These are phyloP conservation scores for Digitaria exilis DNA, from an alignment of 202 grass and related monocot genomes.

Conservation along the genomic window DNA sequence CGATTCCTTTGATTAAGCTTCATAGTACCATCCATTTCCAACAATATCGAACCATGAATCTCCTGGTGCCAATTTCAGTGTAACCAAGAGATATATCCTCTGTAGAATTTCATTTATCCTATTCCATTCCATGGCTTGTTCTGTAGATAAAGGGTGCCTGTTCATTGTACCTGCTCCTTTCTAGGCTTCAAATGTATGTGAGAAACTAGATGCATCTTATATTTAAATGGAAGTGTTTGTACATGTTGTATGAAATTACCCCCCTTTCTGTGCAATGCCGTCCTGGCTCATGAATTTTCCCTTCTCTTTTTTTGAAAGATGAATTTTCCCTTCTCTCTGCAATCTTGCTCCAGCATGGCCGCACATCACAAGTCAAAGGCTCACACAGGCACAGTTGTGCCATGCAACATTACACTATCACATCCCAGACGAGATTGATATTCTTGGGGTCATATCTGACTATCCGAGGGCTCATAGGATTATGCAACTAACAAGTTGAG, in stretches of 20 bases:
- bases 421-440: not conserved
- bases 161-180: slow-evolving; percentile 29
- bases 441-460: not conserved
- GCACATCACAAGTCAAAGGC: not conserved
- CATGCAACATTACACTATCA: not conserved
- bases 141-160: slow-evolving; percentile 35
- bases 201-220: slow-evolving; percentile 36
- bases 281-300: not conserved
- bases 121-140: slow-evolving; percentile 39
- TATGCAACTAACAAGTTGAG: not conserved
- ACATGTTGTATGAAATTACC: not conserved
- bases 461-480: not conserved
- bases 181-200: slow-evolving; percentile 44
- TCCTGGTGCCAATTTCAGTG: slow-evolving; percentile 42
- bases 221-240: slow-evolving; percentile 44
- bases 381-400: not conserved
- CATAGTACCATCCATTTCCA: not conserved
- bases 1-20: slow-evolving; percentile 34
- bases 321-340: not conserved
- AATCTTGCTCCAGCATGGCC: not conserved
- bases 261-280: not conserved
- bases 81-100: slow-evolving; percentile 34
- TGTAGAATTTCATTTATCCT: slow-evolving; percentile 46
- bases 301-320: too few relatives aligned
- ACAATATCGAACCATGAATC: slow-evolving; percentile 5